Evolutionary conservation across 2,329 filamentous ascomycete species (phyloP).

Genomic region (Colletotrichum eremochloae): DNA sequence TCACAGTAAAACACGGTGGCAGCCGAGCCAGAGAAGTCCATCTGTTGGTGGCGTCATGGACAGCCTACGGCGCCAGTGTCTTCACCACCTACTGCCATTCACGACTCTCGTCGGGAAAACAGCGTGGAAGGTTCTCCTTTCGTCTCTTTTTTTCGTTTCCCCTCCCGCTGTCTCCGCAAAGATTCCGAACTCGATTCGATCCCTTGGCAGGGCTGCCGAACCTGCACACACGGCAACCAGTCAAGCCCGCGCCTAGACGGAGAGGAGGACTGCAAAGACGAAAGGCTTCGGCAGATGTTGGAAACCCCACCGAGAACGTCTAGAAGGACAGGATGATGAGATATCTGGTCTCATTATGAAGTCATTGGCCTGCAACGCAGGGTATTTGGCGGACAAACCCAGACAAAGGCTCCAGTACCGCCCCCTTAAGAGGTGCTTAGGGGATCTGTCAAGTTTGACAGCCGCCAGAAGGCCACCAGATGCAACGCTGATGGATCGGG

Average conservation of each 20-base stretch:
- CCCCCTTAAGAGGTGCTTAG: constrained; percentile 27
- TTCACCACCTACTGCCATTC: constrained; percentile 1
- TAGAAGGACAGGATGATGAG: constrained; percentile 24
- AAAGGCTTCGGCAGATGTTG: constrained; percentile 12
- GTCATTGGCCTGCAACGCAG: constrained; percentile 26
- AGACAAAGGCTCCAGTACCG: constrained; percentile 8
- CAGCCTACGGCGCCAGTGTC: constrained; percentile 10
- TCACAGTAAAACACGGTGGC: not conserved
- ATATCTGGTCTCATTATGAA: constrained; percentile 41
- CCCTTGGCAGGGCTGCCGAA: constrained; percentile 17
- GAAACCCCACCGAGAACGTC: constrained; percentile 17
- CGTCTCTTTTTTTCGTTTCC: not conserved
- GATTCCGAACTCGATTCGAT: constrained; percentile 10
- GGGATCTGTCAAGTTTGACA: constrained; percentile 43
- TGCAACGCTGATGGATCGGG: constrained; percentile 42
- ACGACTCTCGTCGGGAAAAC: not conserved
- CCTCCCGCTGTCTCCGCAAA: not conserved
- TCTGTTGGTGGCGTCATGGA: constrained; percentile 8
- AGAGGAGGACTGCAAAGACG: constrained; percentile 7
- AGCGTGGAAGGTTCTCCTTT: not conserved
- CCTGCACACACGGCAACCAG: constrained; percentile 2
- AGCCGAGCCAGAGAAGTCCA: not conserved
- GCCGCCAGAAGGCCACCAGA: constrained; percentile 40
- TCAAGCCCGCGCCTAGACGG: constrained; percentile 23
- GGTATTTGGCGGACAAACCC: constrained; percentile 11